These are phyloP conservation scores for Mycosphaerella sp. DNA, from an alignment of 2,329 filamentous ascomycete species.

Conservation along the genomic window DNA sequence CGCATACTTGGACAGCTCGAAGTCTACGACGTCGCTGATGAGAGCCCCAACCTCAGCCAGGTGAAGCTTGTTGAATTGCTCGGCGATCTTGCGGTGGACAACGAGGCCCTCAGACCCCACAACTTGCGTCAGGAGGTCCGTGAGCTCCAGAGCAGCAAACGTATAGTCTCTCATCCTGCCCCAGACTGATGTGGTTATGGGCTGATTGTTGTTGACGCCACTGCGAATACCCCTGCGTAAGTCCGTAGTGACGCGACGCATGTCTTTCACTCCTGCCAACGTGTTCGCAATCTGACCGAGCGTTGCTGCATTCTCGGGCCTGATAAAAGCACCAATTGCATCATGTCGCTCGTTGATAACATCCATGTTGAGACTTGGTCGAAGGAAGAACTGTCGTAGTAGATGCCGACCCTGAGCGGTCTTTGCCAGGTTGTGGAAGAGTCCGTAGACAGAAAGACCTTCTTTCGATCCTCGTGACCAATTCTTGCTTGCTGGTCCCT, in stretches of 20 bases:
- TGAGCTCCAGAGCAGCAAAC: conserved; percentile 62
- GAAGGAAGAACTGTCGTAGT: conserved; percentile 74
- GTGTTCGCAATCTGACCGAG: conserved; percentile 53
- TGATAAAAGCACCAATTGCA: conserved; percentile 60
- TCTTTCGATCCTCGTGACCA: conserved; percentile 61
- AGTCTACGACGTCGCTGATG: conserved; percentile 71
- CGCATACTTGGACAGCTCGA: conserved; percentile 65
- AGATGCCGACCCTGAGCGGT: conserved; percentile 71
- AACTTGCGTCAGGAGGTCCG: conserved; percentile 56
- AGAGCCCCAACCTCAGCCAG: conserved; percentile 62
- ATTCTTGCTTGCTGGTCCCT: conserved; percentile 56
- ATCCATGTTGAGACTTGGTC: conserved; percentile 63
- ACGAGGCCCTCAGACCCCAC: conserved; percentile 47
- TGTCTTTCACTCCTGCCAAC: conserved; percentile 68
- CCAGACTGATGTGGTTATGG: conserved; percentile 58
- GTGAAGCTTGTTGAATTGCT: conserved; percentile 52
- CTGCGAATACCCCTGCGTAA: conserved; percentile 69
- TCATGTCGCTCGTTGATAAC: conserved; percentile 66
- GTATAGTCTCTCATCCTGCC: conserved; percentile 66
- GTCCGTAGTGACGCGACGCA: conserved; percentile 60
- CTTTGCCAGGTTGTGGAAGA: conserved; percentile 67
- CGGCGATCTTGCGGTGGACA: conserved; percentile 53
- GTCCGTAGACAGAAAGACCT: conserved; percentile 72
- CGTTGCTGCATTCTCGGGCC: conserved; percentile 57
- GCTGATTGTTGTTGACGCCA: conserved; percentile 50